These are phyloP conservation scores for Rhodotorula sp. DNA, from an alignment of 1,284 basidiomycete genomes.

Conservation along the genomic window DNA sequence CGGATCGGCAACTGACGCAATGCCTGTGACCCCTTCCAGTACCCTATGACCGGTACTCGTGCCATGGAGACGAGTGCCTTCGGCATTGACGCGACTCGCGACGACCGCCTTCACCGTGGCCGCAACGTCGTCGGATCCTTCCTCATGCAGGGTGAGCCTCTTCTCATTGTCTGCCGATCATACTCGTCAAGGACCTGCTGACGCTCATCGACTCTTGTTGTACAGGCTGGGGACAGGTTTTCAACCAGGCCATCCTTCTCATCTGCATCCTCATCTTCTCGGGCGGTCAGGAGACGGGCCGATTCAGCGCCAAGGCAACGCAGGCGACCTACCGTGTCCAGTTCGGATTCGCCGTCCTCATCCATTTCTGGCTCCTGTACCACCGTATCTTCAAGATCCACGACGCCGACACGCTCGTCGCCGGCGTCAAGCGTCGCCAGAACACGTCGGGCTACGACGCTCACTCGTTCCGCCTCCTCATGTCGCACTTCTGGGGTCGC, in stretches of 20 bases:
- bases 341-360: constrained; percentile 56
- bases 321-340: constrained; percentile 59
- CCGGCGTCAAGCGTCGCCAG: constrained; percentile 53
- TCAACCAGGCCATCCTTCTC: constrained; percentile 57
- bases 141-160: constrained; percentile 50
- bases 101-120: constrained; percentile 59
- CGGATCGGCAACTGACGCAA: too few relatives aligned
- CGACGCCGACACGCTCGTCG: constrained; percentile 51
- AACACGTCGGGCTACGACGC: constrained; percentile 57
- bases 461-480: constrained; percentile 55
- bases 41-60: constrained; percentile 59
- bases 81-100: constrained; percentile 51
- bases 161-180: constrained; percentile 33
- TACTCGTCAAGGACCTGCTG: not conserved
- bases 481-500: constrained; percentile 56
- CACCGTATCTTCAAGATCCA: constrained; percentile 46
- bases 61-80: constrained; percentile 55
- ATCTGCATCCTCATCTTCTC: constrained; percentile 57
- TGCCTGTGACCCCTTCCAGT: constrained; percentile 33
- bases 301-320: constrained; percentile 53
- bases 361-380: constrained; percentile 59
- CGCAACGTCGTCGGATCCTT: constrained; percentile 56
- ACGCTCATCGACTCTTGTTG: not conserved
- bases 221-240: constrained; percentile 43
- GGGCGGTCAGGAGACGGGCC: constrained; percentile 48